Percentiles rank a stretch among this genome's conserved stretches.
phyloP scores from a whole-genome alignment of 2,329 filamentous ascomycete genomes.

The Curvularia sp. region DNA sequence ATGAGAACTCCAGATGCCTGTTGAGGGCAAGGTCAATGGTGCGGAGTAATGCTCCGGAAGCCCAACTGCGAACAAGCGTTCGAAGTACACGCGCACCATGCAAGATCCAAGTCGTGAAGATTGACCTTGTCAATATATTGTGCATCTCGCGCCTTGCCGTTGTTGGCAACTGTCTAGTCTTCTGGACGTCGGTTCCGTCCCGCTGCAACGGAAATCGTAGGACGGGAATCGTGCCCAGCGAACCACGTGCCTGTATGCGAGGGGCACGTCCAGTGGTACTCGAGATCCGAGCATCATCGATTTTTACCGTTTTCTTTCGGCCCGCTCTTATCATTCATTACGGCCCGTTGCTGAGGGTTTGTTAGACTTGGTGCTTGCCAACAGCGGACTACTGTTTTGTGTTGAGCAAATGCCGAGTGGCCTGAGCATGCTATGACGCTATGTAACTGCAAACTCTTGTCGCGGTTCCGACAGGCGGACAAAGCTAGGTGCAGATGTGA shows the following conservation, averaged over 20 bases:
- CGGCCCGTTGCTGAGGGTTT: constrained; percentile 7
- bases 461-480: neutral
- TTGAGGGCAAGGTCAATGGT: neutral
- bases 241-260: constrained; percentile 2
- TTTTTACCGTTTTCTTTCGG: constrained; percentile 13
- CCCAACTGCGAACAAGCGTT: neutral
- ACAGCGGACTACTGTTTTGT: neutral
- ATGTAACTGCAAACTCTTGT: neutral
- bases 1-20: neutral
- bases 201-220: neutral
- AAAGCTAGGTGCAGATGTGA: neutral
- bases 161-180: neutral
- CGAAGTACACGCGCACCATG: neutral
- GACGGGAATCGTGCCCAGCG: neutral
- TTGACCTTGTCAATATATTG: neutral
- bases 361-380: neutral
- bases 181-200: neutral
- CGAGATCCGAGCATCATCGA: constrained; percentile 18
- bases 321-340: constrained; percentile 8
- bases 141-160: neutral
- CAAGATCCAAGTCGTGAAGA: neutral
- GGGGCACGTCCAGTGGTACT: neutral
- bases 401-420: constrained; percentile 3
- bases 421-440: constrained; percentile 2
- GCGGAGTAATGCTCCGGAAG: neutral